Conservation (phyloP, 2,329 filamentous ascomycete genomes). For the Neurospora sp. region DNA sequence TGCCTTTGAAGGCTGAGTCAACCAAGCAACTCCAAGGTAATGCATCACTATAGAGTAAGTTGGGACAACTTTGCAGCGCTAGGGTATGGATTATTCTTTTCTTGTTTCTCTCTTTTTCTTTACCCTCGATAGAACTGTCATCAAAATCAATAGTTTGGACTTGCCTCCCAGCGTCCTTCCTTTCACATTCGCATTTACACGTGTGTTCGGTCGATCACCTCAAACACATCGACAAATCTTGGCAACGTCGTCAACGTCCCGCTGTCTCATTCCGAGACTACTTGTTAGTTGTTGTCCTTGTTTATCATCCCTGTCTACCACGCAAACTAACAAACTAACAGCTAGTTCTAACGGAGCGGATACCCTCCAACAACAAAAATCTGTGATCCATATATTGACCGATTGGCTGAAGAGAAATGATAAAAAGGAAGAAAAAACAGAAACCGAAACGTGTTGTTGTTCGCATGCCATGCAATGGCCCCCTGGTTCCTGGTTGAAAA, state of each 20-base stretch:
- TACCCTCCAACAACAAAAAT: not conserved
- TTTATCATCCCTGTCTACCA: not conserved
- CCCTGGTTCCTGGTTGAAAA: not conserved
- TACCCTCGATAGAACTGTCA: too few relatives aligned
- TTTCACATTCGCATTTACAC: not conserved
- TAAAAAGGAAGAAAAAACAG: not conserved
- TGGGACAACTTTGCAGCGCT: too few relatives aligned
- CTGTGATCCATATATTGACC: not conserved
- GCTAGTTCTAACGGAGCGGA: not conserved
- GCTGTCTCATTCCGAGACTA: not conserved
- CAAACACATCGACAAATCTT: not conserved
- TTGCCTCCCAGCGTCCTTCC: not conserved
- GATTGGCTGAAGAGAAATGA: not conserved
- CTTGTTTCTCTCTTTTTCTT: too few relatives aligned
- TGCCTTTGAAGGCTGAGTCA: too few relatives aligned
- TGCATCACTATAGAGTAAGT: too few relatives aligned
- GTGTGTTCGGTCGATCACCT: not conserved
- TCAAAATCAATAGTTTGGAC: too few relatives aligned
- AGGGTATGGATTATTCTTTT: too few relatives aligned
- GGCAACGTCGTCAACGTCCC: not conserved
- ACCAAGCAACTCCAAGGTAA: too few relatives aligned
- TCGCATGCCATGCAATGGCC: not conserved
- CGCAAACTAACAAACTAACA: not conserved
- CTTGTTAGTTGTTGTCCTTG: not conserved
- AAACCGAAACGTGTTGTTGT: not conserved